phyloP scores from a whole-genome alignment of 495 filamentous ascomycete genomes.

The Astrocystis sublimbata region DNA sequence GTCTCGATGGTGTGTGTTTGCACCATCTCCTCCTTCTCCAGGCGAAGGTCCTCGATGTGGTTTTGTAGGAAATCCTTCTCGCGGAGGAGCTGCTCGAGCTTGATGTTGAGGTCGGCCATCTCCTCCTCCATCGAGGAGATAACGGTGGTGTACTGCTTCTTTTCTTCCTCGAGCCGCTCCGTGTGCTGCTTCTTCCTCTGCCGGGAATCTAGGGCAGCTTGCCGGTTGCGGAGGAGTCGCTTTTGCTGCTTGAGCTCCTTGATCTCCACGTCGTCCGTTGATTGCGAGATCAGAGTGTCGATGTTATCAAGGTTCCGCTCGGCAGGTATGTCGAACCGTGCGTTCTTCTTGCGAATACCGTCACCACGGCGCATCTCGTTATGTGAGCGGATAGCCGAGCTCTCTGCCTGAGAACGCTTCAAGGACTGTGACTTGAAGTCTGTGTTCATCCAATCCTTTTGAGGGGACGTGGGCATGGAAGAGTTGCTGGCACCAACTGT shows the following conservation, averaged over 20 bases:
- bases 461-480: slow-evolving; percentile 52
- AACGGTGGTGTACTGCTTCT: slow-evolving; percentile 78
- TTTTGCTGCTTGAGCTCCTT: slow-evolving; percentile 99
- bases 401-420: slow-evolving; percentile 70
- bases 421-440: slow-evolving; percentile 62
- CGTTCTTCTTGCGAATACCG: slow-evolving; percentile 99
- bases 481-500: slow-evolving; percentile 44
- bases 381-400: slow-evolving; percentile 74
- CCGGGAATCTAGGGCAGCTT: slow-evolving; percentile 96
- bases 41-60: slow-evolving; percentile 72
- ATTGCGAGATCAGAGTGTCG: slow-evolving; percentile 85
- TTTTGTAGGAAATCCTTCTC: slow-evolving; percentile 72
- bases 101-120: slow-evolving; percentile 63
- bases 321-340: slow-evolving; percentile 93
- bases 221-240: slow-evolving; percentile 87
- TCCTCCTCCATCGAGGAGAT: slow-evolving; percentile 81
- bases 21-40: slow-evolving; percentile 92
- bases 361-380: slow-evolving; percentile 81
- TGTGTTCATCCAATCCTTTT: slow-evolving; percentile 55
- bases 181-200: slow-evolving; percentile 99
- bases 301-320: slow-evolving; percentile 94
- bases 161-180: slow-evolving; percentile 93
- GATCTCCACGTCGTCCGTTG: slow-evolving; percentile 88
- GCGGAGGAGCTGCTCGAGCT: slow-evolving; percentile 65
- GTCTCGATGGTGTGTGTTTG: slow-evolving; percentile 89